phyloP scores from a whole-genome alignment of 179 eudicot species.

The Spinacia oleracea region DNA sequence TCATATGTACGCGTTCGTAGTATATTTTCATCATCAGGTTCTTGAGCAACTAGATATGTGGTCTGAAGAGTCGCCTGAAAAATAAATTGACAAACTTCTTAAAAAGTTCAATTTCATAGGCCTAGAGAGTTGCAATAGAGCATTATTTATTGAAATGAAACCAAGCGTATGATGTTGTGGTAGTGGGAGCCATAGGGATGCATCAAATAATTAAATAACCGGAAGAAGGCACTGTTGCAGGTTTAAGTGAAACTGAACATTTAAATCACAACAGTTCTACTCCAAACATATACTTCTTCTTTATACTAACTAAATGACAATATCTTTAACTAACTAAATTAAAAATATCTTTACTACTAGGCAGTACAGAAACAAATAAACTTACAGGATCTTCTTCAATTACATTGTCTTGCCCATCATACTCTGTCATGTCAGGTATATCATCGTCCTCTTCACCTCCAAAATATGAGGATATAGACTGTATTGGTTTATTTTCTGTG shows the following conservation, averaged over 20 bases:
- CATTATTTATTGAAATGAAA: neutral
- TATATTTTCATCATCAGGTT: slow-evolving; percentile 97
- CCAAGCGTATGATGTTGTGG: neutral
- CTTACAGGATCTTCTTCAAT: slow-evolving; percentile 61
- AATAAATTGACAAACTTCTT: neutral
- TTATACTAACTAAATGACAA: no score
- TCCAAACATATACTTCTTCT: neutral
- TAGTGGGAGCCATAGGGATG: neutral
- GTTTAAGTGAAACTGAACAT: neutral
- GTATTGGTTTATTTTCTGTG: slow-evolving; percentile 63
- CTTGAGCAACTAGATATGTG: slow-evolving; percentile 84
- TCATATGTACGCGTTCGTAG: slow-evolving; percentile 93
- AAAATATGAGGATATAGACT: slow-evolving; percentile 78
- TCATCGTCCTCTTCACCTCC: slow-evolving; percentile 92
- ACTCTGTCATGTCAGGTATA: slow-evolving; percentile 91
- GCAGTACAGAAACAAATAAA: neutral
- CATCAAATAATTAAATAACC: neutral
- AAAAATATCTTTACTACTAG: neutral
- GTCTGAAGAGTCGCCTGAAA: slow-evolving; percentile 79
- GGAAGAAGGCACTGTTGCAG: neutral
- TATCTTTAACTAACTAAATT: neutral
- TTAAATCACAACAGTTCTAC: neutral
- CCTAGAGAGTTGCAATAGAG: neutral
- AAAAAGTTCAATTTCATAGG: neutral
- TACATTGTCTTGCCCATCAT: slow-evolving; percentile 74